Base-by-base conservation (phyloP, 2,329 filamentous ascomycete genomes). In the Acrocalymma vagum region DNA sequence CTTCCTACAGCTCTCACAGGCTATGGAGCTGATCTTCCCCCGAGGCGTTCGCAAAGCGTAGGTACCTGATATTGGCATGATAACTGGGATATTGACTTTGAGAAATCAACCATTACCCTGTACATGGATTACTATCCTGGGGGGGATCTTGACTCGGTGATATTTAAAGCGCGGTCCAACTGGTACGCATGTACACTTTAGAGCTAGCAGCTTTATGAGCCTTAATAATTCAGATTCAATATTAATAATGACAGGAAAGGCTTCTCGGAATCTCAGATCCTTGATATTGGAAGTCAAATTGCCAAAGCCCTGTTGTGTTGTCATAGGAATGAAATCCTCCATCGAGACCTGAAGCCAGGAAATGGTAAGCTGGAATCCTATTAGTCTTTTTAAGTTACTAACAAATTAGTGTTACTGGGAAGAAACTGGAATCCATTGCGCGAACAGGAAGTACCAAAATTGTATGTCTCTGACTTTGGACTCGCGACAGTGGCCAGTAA, bases 1-100 rank as follows among this genome's bases (percentile, higher is more conserved):
- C 28, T 62, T 62, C 40, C 57, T 53, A 29, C 58, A 62, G 20
- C 56, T 59, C 29, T 60, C 58, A 26, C 58, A 62, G 16, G 58
- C 58, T 39, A 62, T 62, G 9, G 58, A 59, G 7, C 56, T 62
- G 32, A 62, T 62, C 33, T 58, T 58, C 14, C 55, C 55, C 18
- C 55, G 44, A 10, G 55, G 55, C 7, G 55, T 58, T 14, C 55
- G 55, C 24, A 58, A 30, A 17, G 55, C 55, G 29, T 58, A 58
- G 20, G 52, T 58, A 9, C 55, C 55, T n/a, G 55, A 46, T 14
- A 58, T 58, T 16, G 55, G 55, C n/a, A n/a, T n/a, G n/a, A n/a
- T n/a, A n/a, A n/a, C n/a, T n/a, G n/a, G n/a, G n/a, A n/a, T n/a
- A n/a, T n/a, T n/a, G n/a, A n/a, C n/a, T n/a, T n/a, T n/a, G n/a